These are phyloP conservation scores for Umbelopsis ramanniana DNA, from an alignment of 192 early-diverging fungal species.

Conservation along the genomic window DNA sequence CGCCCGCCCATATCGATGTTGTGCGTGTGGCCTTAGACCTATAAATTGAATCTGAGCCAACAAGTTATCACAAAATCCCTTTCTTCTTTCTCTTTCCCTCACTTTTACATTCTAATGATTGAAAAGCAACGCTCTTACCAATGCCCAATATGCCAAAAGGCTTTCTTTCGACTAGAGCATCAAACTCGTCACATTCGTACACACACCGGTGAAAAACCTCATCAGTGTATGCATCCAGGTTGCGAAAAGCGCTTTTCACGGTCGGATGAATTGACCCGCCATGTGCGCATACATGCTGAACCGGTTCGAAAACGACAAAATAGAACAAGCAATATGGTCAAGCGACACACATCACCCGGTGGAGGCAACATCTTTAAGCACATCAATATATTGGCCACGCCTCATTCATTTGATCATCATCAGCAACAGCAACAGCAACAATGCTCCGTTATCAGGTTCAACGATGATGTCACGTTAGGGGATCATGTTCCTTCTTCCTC, in stretches of 20 bases:
- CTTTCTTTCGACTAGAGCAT: slow-evolving; percentile 79
- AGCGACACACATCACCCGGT: slow-evolving; percentile 9
- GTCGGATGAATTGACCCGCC: slow-evolving; percentile 80
- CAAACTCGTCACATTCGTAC: slow-evolving; percentile 82
- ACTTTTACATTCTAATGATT: slow-evolving; percentile 7
- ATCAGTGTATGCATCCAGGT: slow-evolving; percentile 73
- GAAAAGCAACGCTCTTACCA: slow-evolving; percentile 65
- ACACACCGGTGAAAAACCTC: slow-evolving; percentile 87
- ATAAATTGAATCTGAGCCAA: slow-evolving; percentile 14
- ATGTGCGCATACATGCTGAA: slow-evolving; percentile 64
- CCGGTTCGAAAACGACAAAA: slow-evolving; percentile 15
- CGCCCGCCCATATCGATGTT: slow-evolving; percentile 2
- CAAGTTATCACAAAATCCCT: not conserved
- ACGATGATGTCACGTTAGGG: slow-evolving; percentile 5
- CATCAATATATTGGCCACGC: slow-evolving; percentile 16
- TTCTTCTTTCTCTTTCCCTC: slow-evolving; percentile 14
- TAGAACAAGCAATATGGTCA: slow-evolving; percentile 12
- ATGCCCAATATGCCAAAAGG: slow-evolving; percentile 75
- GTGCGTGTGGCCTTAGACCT: not conserved
- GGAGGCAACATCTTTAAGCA: not conserved
- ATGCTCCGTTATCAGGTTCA: slow-evolving; percentile 15
- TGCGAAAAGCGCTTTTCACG: slow-evolving; percentile 83
- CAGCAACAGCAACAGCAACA: slow-evolving; percentile 17
- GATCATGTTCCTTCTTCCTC: slow-evolving; percentile 20
- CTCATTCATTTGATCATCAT: slow-evolving; percentile 19